Percentiles rank a stretch among this genome's conserved stretches.
Evolutionary conservation across 441 rosid species (phyloP).

Genomic region (Erodium texanum): DNA sequence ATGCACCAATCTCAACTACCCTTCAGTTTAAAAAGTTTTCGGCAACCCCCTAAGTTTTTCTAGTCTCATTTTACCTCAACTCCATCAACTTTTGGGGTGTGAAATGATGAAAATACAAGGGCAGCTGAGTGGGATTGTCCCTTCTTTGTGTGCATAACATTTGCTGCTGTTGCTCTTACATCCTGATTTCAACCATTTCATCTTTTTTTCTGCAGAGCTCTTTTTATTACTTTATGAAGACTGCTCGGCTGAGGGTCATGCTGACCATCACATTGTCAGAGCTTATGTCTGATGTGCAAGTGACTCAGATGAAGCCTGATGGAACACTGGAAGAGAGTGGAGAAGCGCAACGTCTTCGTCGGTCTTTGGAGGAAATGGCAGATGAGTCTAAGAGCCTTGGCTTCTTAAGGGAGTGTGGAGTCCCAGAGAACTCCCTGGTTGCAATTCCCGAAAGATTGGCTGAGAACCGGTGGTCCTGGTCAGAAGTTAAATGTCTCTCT

Average conservation of each 20-base stretch:
- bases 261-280: conserved; percentile 95
- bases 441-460: conserved; percentile 46
- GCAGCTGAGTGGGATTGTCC: too few relatives aligned
- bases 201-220: conserved; percentile 71
- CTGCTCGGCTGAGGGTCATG: conserved; percentile 93
- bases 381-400: conserved; percentile 62
- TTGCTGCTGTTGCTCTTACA: conserved; percentile 15
- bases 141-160: too few relatives aligned
- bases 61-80: too few relatives aligned
- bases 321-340: conserved; percentile 96
- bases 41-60: too few relatives aligned
- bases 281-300: conserved; percentile 96
- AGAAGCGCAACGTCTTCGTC: conserved; percentile 86
- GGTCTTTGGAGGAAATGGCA: conserved; percentile 87
- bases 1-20: too few relatives aligned
- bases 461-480: conserved; percentile 88
- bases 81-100: too few relatives aligned
- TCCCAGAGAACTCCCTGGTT: conserved; percentile 60
- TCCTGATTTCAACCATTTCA: conserved; percentile 18
- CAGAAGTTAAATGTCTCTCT: conserved; percentile 73
- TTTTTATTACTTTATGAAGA: conserved; percentile 71
- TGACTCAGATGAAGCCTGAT: conserved; percentile 92
- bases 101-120: too few relatives aligned
- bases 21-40: too few relatives aligned
- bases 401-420: conserved; percentile 69